Conservation (phyloP, 352 stramenopile species). For the Phytophthora constricta region DNA sequence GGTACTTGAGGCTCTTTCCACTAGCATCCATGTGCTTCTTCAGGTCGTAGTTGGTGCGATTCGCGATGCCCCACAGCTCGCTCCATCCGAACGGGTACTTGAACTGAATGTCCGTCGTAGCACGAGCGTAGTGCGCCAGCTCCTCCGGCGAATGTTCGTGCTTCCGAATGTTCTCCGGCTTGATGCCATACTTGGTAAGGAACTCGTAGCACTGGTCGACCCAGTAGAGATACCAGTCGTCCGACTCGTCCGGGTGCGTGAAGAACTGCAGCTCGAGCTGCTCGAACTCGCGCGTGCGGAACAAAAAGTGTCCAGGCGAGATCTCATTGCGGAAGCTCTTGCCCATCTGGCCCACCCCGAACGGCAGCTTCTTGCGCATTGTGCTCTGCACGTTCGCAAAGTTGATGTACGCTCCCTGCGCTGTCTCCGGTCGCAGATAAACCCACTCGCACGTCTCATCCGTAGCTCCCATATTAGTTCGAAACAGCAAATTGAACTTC, state of each 20-base stretch:
- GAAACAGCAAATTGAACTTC: constrained; percentile 98
- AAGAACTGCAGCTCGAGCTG: constrained; percentile 96
- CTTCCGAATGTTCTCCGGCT: constrained; percentile 89
- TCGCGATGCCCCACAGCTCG: constrained; percentile 97
- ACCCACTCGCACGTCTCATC: constrained; percentile 88
- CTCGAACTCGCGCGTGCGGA: constrained; percentile 98
- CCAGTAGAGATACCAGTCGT: constrained; percentile 91
- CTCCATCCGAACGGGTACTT: constrained; percentile 97
- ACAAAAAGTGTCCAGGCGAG: constrained; percentile 97
- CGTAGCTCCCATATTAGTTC: constrained; percentile 95
- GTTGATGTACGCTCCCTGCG: constrained; percentile 98
- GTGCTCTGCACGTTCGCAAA: constrained; percentile 95
- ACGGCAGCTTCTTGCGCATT: constrained; percentile 93
- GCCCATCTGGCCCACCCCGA: constrained; percentile 97
- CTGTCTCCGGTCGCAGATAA: constrained; percentile 97
- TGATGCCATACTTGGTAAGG: constrained; percentile 90
- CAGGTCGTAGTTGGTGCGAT: constrained; percentile 96
- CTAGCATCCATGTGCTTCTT: constrained; percentile 94
- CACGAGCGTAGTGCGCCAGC: constrained; percentile 96
- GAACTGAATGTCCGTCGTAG: constrained; percentile 98
- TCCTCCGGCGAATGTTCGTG: constrained; percentile 93
- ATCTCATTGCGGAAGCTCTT: constrained; percentile 99
- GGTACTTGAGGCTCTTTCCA: constrained; percentile 89
- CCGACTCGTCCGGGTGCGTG: constrained; percentile 75
- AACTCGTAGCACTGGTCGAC: constrained; percentile 93